phyloP scores from a whole-genome alignment of 331 rosid genomes.

The Saraca asoca region DNA sequence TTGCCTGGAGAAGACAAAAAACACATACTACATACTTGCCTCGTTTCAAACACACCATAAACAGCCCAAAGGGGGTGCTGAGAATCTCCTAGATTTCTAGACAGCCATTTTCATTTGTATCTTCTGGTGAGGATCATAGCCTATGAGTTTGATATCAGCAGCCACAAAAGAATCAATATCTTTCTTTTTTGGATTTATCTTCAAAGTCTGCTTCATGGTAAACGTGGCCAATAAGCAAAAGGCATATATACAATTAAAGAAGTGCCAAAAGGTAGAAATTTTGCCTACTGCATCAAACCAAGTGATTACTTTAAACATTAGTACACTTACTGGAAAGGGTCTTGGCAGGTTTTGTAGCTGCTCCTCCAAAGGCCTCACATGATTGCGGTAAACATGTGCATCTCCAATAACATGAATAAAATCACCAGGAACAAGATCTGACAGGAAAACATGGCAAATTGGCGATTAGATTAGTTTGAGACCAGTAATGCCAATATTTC shows the following conservation, averaged over 20 bases:
- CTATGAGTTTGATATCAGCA: conserved; percentile 76
- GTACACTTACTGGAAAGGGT: conserved; percentile 81
- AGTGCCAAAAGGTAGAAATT: neutral
- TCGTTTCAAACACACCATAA: conserved; percentile 47
- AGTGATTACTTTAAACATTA: conserved; percentile 23
- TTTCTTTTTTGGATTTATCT: conserved; percentile 80
- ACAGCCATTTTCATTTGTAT: conserved; percentile 97
- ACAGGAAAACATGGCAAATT: conserved; percentile 17
- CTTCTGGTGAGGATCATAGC: conserved; percentile 96
- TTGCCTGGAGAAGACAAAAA: neutral
- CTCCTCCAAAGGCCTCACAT: conserved; percentile 89
- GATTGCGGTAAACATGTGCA: conserved; percentile 95
- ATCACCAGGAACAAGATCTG: conserved; percentile 90
- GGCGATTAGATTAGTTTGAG: neutral
- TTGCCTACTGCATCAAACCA: conserved; percentile 16
- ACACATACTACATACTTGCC: conserved; percentile 43
- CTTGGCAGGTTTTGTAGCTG: conserved; percentile 89
- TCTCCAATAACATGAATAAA: conserved; percentile 87
- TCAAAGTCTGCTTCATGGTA: conserved; percentile 67
- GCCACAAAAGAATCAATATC: conserved; percentile 83
- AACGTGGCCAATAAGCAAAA: conserved; percentile 23
- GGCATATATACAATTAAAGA: conserved; percentile 8
- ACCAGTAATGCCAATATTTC: conserved; percentile 22
- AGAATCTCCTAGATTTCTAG: conserved; percentile 45
- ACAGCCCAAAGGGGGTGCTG: conserved; percentile 33